phyloP scores from a whole-genome alignment of 108 stramenopile species.

The Poteriospumella lacustris region DNA sequence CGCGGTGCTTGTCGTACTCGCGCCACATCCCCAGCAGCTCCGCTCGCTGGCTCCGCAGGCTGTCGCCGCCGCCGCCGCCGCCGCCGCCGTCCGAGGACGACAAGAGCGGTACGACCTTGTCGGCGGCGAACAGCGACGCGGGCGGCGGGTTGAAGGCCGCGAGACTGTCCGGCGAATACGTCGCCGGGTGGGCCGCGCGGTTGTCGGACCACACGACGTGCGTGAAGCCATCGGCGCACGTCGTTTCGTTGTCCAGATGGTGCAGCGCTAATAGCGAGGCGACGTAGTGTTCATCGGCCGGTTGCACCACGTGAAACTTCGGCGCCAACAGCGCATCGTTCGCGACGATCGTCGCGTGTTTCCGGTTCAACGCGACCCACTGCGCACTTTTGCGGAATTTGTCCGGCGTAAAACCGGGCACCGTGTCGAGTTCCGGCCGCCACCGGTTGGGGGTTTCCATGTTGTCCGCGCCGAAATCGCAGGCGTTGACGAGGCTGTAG shows the following conservation, averaged over 20 bases:
- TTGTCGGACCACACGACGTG: neutral
- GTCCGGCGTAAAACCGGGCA: neutral
- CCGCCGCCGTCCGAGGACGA: neutral
- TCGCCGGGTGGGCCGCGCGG: neutral
- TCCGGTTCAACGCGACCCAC: neutral
- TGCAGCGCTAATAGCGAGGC: neutral
- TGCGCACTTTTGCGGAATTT: neutral
- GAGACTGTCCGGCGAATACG: neutral
- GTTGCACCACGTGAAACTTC: neutral
- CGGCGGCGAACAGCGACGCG: too few relatives aligned
- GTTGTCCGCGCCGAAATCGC: neutral
- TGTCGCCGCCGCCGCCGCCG: neutral
- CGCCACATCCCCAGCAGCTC: neutral
- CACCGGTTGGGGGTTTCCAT: neutral
- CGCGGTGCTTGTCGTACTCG: neutral
- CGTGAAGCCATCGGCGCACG: slow-evolving; percentile 1
- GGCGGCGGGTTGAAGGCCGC: too few relatives aligned
- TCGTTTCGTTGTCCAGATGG: neutral
- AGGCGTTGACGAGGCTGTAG: neutral
- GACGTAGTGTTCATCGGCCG: neutral
- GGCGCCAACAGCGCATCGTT: neutral
- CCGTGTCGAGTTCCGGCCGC: neutral
- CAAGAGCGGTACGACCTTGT: neutral
- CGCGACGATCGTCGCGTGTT: neutral
- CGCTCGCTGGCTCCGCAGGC: neutral